Percentiles rank a stretch among this genome's conserved stretches.
Evolutionary conservation across 495 filamentous ascomycete species (phyloP).

Genomic region (Friedmanniomyces simplex): DNA sequence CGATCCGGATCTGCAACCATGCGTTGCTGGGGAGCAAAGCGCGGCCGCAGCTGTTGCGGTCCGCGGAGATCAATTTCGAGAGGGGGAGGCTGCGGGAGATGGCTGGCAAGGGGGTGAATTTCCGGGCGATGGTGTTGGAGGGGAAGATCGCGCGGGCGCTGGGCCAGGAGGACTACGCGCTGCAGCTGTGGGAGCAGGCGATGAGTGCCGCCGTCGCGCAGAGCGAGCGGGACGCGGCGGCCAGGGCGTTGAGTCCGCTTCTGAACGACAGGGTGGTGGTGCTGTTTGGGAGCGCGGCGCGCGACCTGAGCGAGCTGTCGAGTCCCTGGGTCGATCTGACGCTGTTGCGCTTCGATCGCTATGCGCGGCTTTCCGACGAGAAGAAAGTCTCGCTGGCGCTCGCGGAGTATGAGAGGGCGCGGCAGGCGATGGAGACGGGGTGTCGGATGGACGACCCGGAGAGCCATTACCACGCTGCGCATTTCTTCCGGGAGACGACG

Average conservation of each 20-base stretch:
- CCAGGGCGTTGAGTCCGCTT: background rate
- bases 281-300: background rate
- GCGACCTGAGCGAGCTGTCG: slow-evolving; percentile 1
- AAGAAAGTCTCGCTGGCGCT: background rate
- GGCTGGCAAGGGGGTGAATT: slow-evolving; percentile 2
- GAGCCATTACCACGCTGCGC: slow-evolving; percentile 8
- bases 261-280: background rate
- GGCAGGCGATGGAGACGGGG: slow-evolving; percentile 5
- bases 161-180: slow-evolving; percentile 9
- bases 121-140: slow-evolving; percentile 9
- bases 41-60: background rate
- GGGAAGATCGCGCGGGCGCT: slow-evolving; percentile 7
- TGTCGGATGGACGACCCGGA: slow-evolving; percentile 16
- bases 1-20: slow-evolving; percentile 14
- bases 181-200: slow-evolving; percentile 5
- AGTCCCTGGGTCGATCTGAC: slow-evolving; percentile 16
- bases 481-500: background rate
- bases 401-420: background rate
- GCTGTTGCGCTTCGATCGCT: slow-evolving; percentile 1
- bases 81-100: slow-evolving; percentile 19
- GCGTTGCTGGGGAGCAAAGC: background rate
- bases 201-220: slow-evolving; percentile 3
- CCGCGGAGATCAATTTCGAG: slow-evolving; percentile 4
- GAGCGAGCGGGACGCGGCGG: background rate
- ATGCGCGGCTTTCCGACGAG: background rate